Evolutionary conservation across 495 filamentous ascomycete species (phyloP).

Genomic region (Podospora anserina): DNA sequence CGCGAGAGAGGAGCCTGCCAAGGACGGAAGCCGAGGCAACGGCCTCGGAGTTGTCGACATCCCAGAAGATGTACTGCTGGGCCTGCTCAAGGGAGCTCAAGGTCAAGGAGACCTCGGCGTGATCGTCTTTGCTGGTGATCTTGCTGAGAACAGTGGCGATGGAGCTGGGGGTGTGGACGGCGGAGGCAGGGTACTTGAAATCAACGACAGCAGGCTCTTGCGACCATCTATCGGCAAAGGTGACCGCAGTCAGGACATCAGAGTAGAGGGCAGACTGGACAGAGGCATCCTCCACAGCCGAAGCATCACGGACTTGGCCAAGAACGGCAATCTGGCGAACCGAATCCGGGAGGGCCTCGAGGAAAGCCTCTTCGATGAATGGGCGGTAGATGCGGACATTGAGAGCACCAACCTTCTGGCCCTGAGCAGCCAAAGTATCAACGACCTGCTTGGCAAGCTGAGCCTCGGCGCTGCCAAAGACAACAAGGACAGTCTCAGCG

Average conservation of each 20-base stretch:
- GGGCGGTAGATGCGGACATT: constrained; percentile 92
- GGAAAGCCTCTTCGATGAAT: constrained; percentile 90
- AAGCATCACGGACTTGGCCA: constrained; percentile 55
- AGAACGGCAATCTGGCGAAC: constrained; percentile 68
- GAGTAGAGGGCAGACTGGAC: constrained; percentile 79
- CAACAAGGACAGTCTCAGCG: constrained; percentile 77
- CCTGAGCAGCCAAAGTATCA: constrained; percentile 63
- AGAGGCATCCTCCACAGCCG: constrained; percentile 61
- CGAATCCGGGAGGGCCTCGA: constrained; percentile 71
- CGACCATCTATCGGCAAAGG: constrained; percentile 66
- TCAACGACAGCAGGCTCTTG: constrained; percentile 64
- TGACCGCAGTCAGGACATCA: constrained; percentile 80
- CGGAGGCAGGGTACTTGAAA: constrained; percentile 81
- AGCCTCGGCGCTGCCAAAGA: constrained; percentile 87
- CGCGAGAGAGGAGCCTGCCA: constrained; percentile 67
- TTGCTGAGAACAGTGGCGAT: constrained; percentile 54
- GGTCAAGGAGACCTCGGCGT: constrained; percentile 47
- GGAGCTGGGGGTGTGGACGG: constrained; percentile 76
- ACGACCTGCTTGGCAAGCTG: constrained; percentile 82
- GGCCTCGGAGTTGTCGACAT: constrained; percentile 71
- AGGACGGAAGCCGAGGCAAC: constrained; percentile 62
- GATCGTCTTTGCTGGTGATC: constrained; percentile 60
- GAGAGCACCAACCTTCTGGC: constrained; percentile 75
- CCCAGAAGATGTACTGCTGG: constrained; percentile 92
- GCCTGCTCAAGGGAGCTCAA: constrained; percentile 44